Evolutionary conservation across 805 yeast species (phyloP).

Genomic region (Teunomyces aglyptinius): DNA sequence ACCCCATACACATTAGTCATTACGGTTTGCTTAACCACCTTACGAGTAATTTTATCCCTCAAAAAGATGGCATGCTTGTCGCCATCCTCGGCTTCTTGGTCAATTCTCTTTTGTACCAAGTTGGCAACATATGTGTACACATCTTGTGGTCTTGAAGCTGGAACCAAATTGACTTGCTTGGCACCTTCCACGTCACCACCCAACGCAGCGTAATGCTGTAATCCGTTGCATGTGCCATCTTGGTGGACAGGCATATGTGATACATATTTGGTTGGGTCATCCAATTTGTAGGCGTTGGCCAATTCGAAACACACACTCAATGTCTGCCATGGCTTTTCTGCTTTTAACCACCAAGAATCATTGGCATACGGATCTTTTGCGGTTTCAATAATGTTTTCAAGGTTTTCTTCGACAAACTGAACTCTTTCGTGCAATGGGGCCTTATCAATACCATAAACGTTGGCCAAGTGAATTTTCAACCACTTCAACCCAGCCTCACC

Average conservation of each 20-base stretch:
- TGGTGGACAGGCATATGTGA: constrained; percentile 81
- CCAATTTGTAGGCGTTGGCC: constrained; percentile 55
- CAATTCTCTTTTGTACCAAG: constrained; percentile 55
- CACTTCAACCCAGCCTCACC: constrained; percentile 67
- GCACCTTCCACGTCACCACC: constrained; percentile 89
- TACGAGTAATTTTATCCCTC: constrained; percentile 68
- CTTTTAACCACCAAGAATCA: constrained; percentile 64
- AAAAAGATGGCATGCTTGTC: constrained; percentile 53
- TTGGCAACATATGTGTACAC: constrained; percentile 71
- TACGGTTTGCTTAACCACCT: constrained; percentile 93
- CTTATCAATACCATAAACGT: constrained; percentile 73
- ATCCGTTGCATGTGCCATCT: constrained; percentile 85
- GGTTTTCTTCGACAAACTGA: constrained; percentile 54
- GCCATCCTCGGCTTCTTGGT: constrained; percentile 52
- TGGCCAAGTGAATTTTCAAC: constrained; percentile 75
- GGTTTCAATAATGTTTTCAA: constrained; percentile 53
- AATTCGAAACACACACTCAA: constrained; percentile 69
- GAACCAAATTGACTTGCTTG: constrained; percentile 69
- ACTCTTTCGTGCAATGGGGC: constrained; percentile 64
- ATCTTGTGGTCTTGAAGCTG: constrained; percentile 72
- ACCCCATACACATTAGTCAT: constrained; percentile 99
- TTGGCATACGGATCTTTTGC: constrained; percentile 62
- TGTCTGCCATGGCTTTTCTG: constrained; percentile 85
- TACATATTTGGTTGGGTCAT: constrained; percentile 62
- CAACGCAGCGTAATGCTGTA: constrained; percentile 83